Base-by-base conservation (phyloP, 768 basidiomycete genomes). In the Amanita pseudoporphyria region DNA sequence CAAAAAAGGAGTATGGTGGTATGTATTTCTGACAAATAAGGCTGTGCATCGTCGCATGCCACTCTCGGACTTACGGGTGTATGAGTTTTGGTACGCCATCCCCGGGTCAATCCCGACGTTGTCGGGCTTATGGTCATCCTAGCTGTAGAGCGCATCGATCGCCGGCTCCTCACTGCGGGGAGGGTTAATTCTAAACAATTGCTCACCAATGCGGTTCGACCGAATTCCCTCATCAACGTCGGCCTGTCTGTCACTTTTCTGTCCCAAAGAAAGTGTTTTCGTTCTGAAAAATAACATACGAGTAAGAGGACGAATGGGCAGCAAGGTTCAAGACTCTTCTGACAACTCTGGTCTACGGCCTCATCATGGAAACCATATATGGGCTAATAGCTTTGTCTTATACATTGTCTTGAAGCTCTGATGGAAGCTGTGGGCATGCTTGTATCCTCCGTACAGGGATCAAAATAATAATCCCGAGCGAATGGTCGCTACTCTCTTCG, bases 391-490 rank as follows among this genome's bases (percentile, higher is more conserved):
- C n/a, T n/a, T 33, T 4, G 7, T 19, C n/a, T 16, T 5, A 7
- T 18, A 22, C n/a, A 9, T 31, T 12, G 10, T 43, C 28, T 12
- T 32, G 56, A 85, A 84, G 78, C 51, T 81, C 84, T 33, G 84
- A 87, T 62, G 86, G 85, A n/a, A n/a, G 84, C 69, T 87, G 12
- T 84, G 87, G 62, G 86, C 86, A 13, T 87, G 87, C 57, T 70
- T 87, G 0, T 88, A 86, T 56, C 83, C 84, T 13, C 65, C 87
- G 0, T 88, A 87, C 60, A 69, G 71, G 40, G 82, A 84, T 37
- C 81, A 86, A 57, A 84, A 85, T 53, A 63, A 58, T 9, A 78
- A 81, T 58, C 67, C 81, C 0, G 83, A 84, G 60, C 65, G 79
- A 30, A 61, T 76, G 19, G 82, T 88, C 5, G 84, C 85, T 1